Evolutionary conservation across 1,139 yeast species (phyloP).

Genomic region (Pichia kudriavzevii): DNA sequence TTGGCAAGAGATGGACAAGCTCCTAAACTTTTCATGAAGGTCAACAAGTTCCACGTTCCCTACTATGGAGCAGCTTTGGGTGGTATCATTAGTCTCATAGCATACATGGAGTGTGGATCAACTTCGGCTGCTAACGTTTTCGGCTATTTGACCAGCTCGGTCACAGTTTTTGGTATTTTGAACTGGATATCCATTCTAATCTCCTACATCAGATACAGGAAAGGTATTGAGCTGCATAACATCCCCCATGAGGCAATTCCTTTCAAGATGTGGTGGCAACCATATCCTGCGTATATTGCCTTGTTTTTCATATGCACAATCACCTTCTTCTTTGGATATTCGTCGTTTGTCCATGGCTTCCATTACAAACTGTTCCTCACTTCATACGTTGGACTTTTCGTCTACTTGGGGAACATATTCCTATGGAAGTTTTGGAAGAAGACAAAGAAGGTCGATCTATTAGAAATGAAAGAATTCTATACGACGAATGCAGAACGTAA

Average conservation of each 20-base stretch:
- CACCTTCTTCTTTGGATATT: slow-evolving; percentile 24
- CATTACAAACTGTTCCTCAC: slow-evolving; percentile 61
- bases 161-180: slow-evolving; percentile 61
- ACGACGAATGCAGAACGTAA: too few relatives aligned
- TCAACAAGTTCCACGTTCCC: too few relatives aligned
- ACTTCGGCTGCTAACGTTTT: slow-evolving; percentile 49
- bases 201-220: slow-evolving; percentile 56
- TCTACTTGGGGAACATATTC: slow-evolving; percentile 46
- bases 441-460: too few relatives aligned
- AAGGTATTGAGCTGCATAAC: slow-evolving; percentile 33
- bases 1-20: slow-evolving; percentile 76
- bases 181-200: slow-evolving; percentile 61
- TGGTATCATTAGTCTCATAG: too few relatives aligned
- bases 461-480: too few relatives aligned
- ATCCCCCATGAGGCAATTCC: slow-evolving; percentile 17
- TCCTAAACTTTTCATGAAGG: slow-evolving; percentile 56
- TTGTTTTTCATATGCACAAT: slow-evolving; percentile 27
- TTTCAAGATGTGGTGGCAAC: slow-evolving; percentile 36
- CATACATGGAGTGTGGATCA: slow-evolving; percentile 57
- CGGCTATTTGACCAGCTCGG: slow-evolving; percentile 61
- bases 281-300: slow-evolving; percentile 55
- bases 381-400: slow-evolving; percentile 72
- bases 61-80: too few relatives aligned
- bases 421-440: too few relatives aligned
- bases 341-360: slow-evolving; percentile 37